These are phyloP conservation scores for Mycena vulgaris DNA, from an alignment of 768 basidiomycete genomes.

Conservation along the genomic window DNA sequence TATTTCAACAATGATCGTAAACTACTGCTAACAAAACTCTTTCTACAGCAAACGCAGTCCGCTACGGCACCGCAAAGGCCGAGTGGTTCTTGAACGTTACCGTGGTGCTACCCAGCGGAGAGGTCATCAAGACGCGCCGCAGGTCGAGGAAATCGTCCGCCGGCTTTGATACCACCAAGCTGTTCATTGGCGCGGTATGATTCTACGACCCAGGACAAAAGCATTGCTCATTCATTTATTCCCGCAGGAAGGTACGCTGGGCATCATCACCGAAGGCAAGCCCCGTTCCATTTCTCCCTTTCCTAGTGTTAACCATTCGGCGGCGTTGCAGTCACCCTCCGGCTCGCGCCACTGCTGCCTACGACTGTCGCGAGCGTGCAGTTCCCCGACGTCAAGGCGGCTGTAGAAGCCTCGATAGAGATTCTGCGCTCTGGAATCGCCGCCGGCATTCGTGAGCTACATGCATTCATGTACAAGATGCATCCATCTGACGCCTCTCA, in stretches of 20 bases:
- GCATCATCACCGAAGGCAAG: constrained; percentile 89
- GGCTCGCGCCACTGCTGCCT: constrained; percentile 85
- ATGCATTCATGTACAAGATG: not conserved
- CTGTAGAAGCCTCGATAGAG: constrained; percentile 68
- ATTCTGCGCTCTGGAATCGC: constrained; percentile 77
- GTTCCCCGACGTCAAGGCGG: constrained; percentile 82
- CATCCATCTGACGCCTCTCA: constrained; percentile 39
- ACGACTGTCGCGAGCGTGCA: constrained; percentile 88
- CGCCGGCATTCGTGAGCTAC: constrained; percentile 75
- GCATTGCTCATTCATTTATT: too few species aligned
- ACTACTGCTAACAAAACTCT: too few species aligned
- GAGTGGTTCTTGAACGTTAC: constrained; percentile 96
- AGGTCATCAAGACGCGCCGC: constrained; percentile 91
- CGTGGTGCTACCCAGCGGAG: constrained; percentile 89
- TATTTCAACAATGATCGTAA: too few species aligned
- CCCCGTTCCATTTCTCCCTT: too few species aligned
- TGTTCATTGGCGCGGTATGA: constrained; percentile 79
- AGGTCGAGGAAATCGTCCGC: constrained; percentile 89
- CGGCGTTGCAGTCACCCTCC: constrained; percentile 75
- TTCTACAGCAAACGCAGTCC: constrained; percentile 77
- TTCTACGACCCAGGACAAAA: too few species aligned
- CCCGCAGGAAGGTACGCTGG: constrained; percentile 71
- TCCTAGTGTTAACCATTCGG: too few species aligned
- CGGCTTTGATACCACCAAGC: constrained; percentile 87
- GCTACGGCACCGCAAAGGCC: constrained; percentile 90